Evolutionary conservation across 2,329 filamentous ascomycete species (phyloP), one percentile per base, ranked within the genome.

Genomic region (Amylocarpus encephaloides): DNA sequence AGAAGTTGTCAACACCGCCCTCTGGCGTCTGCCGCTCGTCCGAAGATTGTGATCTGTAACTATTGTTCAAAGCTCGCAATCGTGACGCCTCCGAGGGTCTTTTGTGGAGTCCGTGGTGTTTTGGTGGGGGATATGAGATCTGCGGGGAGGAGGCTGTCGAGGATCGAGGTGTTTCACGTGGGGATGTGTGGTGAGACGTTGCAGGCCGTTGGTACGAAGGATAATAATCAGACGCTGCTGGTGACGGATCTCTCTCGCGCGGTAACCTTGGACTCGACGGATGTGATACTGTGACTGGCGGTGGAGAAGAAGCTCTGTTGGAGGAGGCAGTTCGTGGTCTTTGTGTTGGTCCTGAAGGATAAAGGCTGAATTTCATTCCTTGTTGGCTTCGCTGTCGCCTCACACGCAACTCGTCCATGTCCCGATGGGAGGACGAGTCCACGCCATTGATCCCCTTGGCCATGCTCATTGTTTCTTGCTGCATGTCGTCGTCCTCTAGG

Each of bases 31-130:
- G 53, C 36, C 59, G 40, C 18, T 59, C 59, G 22, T 62, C 60
- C 2, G 57, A 50, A 11, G 59, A 60, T 19, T 57, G 52, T 26
- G 61, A 61, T 48, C 56, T 55, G 44, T 61, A 59, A 9, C 59
- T 60, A 58, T 64, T 64, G 52, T 66, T 63, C 44, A 66, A 48
- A 22, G 62, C 59, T 33, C 64, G 60, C 12, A 67, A 53, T 29
- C 63, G 52, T 11, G 62, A 64, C 12, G 63, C 64, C 35, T 67
- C 64, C 3, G 64, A 67, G 2, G 58, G 62, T 32, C 56, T 59
- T 42, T 61, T 57, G 36, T 57, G 60, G 9, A 61, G 49, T 13
- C 34, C 44, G 11, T 47, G 44, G 18, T 32, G 19, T 19, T 18
- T 13, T n/a, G 29, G 44, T 15, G 15, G 26, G 22, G 22, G 52